These are phyloP conservation scores for Solanum sitiens DNA, from an alignment of 257 asterid genomes.

Conservation along the genomic window DNA sequence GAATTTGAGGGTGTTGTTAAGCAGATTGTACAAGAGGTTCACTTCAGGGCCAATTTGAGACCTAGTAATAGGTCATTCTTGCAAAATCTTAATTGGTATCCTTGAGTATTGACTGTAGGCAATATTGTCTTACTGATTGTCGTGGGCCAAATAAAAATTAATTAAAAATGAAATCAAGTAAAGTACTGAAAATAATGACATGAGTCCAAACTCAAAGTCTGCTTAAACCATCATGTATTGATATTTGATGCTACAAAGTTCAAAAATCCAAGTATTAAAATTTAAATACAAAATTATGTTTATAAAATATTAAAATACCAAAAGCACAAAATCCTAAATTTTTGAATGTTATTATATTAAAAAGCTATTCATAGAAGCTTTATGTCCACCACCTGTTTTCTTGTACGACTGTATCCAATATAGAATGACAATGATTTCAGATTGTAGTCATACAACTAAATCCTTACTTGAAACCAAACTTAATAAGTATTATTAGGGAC, in stretches of 20 bases:
- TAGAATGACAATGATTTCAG: background rate
- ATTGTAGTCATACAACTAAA: background rate
- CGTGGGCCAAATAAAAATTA: background rate
- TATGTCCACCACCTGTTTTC: background rate
- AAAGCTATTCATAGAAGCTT: background rate
- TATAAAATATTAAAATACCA: background rate
- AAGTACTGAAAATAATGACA: background rate
- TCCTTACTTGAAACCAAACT: too few species aligned
- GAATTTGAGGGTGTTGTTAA: background rate
- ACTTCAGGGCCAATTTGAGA: background rate
- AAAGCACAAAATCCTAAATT: background rate
- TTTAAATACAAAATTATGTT: background rate
- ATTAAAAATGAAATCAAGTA: too few species aligned
- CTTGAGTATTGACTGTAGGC: background rate
- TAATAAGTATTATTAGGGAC: background rate
- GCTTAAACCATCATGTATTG: background rate
- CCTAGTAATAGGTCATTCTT: background rate
- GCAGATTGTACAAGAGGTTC: background rate
- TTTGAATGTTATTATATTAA: background rate
- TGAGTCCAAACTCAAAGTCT: background rate
- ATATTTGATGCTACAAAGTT: background rate
- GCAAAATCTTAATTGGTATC: background rate
- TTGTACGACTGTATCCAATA: background rate
- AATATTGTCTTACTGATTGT: background rate
- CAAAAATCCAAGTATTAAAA: background rate